Conservation (phyloP, 2,329 filamentous ascomycete genomes). For the Scolecobasidium constrictum region DNA sequence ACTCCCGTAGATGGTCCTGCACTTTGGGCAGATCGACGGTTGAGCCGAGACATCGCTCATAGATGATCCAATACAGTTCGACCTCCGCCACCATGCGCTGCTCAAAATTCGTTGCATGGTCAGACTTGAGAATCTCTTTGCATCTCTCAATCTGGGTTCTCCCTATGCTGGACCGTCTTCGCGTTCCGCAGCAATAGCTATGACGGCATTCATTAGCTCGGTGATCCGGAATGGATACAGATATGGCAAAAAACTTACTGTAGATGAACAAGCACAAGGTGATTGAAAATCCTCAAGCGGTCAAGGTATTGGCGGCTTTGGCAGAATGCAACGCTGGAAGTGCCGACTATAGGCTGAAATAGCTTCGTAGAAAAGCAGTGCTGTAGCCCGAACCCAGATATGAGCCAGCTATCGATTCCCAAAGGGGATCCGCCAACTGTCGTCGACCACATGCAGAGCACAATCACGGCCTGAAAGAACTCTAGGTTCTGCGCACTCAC, state of each 20-base stretch:
- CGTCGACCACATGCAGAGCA: conserved; percentile 36
- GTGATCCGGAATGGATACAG: too few relatives aligned
- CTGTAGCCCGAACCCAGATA: conserved; percentile 33
- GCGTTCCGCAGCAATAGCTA: conserved; percentile 34
- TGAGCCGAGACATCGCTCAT: conserved; percentile 23
- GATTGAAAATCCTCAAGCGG: conserved; percentile 31
- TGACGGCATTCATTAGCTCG: background rate
- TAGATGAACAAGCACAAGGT: conserved; percentile 33
- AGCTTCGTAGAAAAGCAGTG: conserved; percentile 28
- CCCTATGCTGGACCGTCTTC: conserved; percentile 26
- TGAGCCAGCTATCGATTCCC: conserved; percentile 35
- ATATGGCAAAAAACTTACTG: conserved; percentile 25
- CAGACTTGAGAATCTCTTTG: conserved; percentile 25
- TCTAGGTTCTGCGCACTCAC: conserved; percentile 28
- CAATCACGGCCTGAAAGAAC: conserved; percentile 32
- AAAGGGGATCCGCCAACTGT: conserved; percentile 33
- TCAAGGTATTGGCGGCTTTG: conserved; percentile 18
- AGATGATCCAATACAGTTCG: conserved; percentile 35
- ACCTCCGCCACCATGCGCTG: conserved; percentile 36
- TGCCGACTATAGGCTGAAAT: conserved; percentile 16
- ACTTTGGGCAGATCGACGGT: conserved; percentile 23
- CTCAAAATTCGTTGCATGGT: conserved; percentile 33
- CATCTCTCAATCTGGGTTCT: conserved; percentile 27
- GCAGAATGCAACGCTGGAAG: conserved; percentile 3
- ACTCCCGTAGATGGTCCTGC: conserved; percentile 23